Base-by-base conservation (phyloP, 129 eudicot species). In the Saussurea involucrata region DNA sequence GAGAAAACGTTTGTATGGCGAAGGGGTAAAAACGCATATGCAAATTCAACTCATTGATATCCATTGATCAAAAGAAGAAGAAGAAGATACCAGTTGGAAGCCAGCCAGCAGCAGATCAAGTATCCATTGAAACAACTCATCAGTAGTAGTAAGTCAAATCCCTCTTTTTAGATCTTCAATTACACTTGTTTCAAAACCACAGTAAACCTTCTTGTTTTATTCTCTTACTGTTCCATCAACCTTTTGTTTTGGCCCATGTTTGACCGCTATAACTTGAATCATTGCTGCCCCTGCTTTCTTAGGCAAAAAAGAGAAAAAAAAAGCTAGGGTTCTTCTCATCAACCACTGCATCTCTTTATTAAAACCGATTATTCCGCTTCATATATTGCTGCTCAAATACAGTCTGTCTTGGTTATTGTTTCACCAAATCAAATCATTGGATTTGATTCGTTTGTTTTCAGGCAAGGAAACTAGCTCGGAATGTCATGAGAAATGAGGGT, bases 401-500 rank as follows among this genome's bases (percentile, higher is more conserved):
- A 33, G 9, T 80, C 69, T 81, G 76, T 60, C 49, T 60, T 68
- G 22, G 61, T 6, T 33, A 33, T 18, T 24, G 27, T 6, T 63
- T 63, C 36, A 32, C 21, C 53, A 69, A 61, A 78, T 65, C 53
- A 69, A 61, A 78, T 65, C 49, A 32, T 66, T 65, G 53, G 83
- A 69, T 36, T 75, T 67, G 65, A 36, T 58, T 37, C n/a, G 32
- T 68, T 40, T 4, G 17, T 68, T 9, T 81, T 57, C 58, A 68
- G 58, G 76, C 90, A 67, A 65, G 42, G 75, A 53, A 42, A 74
- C 63, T 33, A 68, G 66, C 55, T 76, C 70, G 53, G 32, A 79
- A 82, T 92, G 87, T 76, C 82, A 76, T 90, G 95, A 88, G 92
- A 87, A 83, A 90, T 87, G 98, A 90, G 91, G 82, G 83, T 82